A percentile compares a stretch with the other conserved stretches of the same genome.
Conservation (phyloP, 441 rosid genomes). For the Metrosideros polymorpha region DNA sequence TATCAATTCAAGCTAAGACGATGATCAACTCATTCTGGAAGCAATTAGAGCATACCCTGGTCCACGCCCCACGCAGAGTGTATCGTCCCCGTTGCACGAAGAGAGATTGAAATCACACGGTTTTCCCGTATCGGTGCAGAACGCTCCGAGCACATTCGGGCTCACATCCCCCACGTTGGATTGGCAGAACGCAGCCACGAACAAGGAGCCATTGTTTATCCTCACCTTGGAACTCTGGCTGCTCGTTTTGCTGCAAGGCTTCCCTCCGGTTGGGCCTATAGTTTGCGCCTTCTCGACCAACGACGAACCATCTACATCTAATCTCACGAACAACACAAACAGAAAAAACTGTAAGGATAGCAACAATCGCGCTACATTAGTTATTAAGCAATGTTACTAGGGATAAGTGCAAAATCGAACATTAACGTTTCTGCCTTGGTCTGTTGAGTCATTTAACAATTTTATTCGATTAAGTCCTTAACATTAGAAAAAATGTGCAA, state of each 20-base stretch:
- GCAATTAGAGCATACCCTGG: conserved; percentile 30
- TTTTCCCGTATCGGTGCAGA: conserved; percentile 33
- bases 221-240: conserved; percentile 42
- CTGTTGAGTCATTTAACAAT: too few species aligned
- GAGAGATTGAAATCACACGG: conserved; percentile 53
- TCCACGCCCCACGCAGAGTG: conserved; percentile 51
- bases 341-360: neutral
- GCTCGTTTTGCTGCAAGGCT: conserved; percentile 25
- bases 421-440: too few species aligned
- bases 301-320: neutral
- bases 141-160: conserved; percentile 54
- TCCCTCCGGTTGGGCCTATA: conserved; percentile 40
- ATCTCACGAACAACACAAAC: neutral
- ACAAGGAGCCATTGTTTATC: conserved; percentile 30
- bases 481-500: too few species aligned
- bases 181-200: conserved; percentile 51
- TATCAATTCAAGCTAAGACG: neutral
- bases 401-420: too few species aligned
- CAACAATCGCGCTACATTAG: neutral
- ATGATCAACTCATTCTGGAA: neutral
- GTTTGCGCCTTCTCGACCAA: conserved; percentile 13
- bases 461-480: too few species aligned
- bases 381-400: too few species aligned
- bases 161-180: conserved; percentile 54
- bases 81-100: conserved; percentile 41